Conservation (phyloP, 164 flowering plant species). For the Vitis amurensis region DNA sequence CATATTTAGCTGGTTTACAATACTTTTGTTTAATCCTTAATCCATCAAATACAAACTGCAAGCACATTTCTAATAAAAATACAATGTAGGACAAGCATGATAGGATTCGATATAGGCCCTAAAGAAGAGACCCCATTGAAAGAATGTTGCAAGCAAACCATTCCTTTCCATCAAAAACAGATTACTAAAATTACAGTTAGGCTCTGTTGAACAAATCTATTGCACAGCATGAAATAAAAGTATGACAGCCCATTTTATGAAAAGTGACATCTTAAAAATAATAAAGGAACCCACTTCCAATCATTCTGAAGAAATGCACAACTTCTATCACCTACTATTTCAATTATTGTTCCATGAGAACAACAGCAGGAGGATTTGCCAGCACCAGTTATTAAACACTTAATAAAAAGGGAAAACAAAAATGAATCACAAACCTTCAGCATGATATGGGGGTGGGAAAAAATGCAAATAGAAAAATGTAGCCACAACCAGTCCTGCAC, state of each 20-base stretch:
- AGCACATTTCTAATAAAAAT: background rate
- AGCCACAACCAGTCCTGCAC: slow-evolving; percentile 49
- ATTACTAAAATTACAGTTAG: too few species aligned
- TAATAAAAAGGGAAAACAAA: background rate
- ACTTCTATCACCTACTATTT: too few species aligned
- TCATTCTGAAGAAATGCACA: too few species aligned
- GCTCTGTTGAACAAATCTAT: too few species aligned
- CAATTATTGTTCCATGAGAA: too few species aligned
- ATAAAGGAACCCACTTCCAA: too few species aligned
- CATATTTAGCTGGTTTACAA: background rate
- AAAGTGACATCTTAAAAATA: too few species aligned
- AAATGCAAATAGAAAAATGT: slow-evolving; percentile 63
- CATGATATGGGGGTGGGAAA: slow-evolving; percentile 61
- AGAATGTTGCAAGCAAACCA: background rate
- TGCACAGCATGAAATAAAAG: too few species aligned
- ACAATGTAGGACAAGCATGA: background rate
- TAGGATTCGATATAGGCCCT: too few species aligned
- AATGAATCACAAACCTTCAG: slow-evolving; percentile 30
- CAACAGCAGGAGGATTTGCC: background rate
- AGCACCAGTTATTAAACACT: background rate
- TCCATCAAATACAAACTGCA: background rate
- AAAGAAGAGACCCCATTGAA: background rate
- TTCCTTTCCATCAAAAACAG: too few species aligned
- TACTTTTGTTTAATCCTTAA: background rate
- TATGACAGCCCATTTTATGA: too few species aligned